These are phyloP conservation scores for Jimgerdemannia lactiflua DNA, from an alignment of 192 early-diverging fungal genomes.

Conservation along the genomic window DNA sequence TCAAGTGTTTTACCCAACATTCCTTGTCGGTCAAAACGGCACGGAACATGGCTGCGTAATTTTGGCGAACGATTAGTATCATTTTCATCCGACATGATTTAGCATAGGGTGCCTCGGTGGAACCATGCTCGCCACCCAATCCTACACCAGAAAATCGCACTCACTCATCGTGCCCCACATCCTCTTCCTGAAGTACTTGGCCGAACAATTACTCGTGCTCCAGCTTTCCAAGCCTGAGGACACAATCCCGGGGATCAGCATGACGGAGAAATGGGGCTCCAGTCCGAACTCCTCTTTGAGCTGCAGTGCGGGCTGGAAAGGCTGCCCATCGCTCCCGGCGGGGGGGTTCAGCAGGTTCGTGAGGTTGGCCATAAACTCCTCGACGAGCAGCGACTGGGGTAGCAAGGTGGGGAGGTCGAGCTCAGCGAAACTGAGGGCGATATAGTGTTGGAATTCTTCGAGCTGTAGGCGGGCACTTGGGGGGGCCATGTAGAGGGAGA, in stretches of 20 bases:
- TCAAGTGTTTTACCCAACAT: slow-evolving; percentile 83
- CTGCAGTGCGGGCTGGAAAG: not conserved
- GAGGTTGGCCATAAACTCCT: slow-evolving; percentile 40
- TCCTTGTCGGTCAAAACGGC: slow-evolving; percentile 84
- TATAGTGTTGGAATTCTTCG: not conserved
- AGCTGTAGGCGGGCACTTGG: not conserved
- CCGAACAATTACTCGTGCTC: slow-evolving; percentile 74
- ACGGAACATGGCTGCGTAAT: slow-evolving; percentile 66
- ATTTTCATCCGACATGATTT: no score
- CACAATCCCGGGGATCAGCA: slow-evolving; percentile 86
- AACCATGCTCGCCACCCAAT: not conserved
- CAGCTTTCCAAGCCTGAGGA: slow-evolving; percentile 88
- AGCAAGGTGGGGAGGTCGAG: slow-evolving; percentile 39
- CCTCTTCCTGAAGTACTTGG: slow-evolving; percentile 81
- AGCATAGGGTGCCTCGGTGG: no score
- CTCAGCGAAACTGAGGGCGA: not conserved
- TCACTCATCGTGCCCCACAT: slow-evolving; percentile 81
- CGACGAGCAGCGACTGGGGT: slow-evolving; percentile 38
- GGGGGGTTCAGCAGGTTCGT: slow-evolving; percentile 18
- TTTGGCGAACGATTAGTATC: no score
- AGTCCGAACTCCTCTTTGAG: slow-evolving; percentile 36
- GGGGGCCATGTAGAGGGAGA: not conserved
- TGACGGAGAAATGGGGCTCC: slow-evolving; percentile 53
- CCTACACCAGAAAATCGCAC: not conserved
- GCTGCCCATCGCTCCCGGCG: not conserved